phyloP scores from a whole-genome alignment of 148 eudicot species.

The Vaccinium myrtillus region DNA sequence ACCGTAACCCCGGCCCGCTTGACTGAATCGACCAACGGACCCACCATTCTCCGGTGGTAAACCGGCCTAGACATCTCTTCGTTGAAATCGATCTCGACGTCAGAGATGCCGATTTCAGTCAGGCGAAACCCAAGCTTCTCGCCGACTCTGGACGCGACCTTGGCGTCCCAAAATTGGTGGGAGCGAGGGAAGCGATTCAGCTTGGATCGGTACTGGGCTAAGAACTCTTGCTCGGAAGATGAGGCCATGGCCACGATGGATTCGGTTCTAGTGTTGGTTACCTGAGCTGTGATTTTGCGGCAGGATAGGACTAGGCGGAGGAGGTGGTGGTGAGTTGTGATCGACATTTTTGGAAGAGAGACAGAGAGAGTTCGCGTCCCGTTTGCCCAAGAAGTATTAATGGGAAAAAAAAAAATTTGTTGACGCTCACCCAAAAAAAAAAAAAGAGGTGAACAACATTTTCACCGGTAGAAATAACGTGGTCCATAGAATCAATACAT shows the following conservation, averaged over 20 bases:
- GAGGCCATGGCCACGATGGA: constrained; percentile 81
- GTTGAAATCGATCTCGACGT: constrained; percentile 37
- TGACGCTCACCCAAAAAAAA: too few relatives aligned
- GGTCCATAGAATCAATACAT: too few relatives aligned
- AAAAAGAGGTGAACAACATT: too few relatives aligned
- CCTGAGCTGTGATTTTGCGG: constrained; percentile 72
- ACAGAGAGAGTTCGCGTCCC: neutral
- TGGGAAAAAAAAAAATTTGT: too few relatives aligned
- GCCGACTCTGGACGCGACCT: constrained; percentile 52
- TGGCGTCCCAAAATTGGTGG: constrained; percentile 48
- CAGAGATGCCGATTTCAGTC: constrained; percentile 43
- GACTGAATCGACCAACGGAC: constrained; percentile 56
- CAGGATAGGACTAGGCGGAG: constrained; percentile 56
- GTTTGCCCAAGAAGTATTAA: too few relatives aligned
- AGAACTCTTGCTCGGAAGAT: constrained; percentile 69
- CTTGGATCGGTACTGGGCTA: constrained; percentile 38
- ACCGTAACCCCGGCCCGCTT: constrained; percentile 40
- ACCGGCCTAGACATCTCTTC: constrained; percentile 53
- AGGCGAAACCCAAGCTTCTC: constrained; percentile 70
- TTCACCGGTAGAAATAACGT: too few relatives aligned
- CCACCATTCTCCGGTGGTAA: constrained; percentile 45
- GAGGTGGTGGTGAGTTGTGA: constrained; percentile 31
- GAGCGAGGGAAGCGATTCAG: constrained; percentile 53
- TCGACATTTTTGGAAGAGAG: neutral
- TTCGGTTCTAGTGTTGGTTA: constrained; percentile 41